Evolutionary conservation across 768 basidiomycete species (phyloP).

Genomic region (Porphyrellus cyaneotinctus): DNA sequence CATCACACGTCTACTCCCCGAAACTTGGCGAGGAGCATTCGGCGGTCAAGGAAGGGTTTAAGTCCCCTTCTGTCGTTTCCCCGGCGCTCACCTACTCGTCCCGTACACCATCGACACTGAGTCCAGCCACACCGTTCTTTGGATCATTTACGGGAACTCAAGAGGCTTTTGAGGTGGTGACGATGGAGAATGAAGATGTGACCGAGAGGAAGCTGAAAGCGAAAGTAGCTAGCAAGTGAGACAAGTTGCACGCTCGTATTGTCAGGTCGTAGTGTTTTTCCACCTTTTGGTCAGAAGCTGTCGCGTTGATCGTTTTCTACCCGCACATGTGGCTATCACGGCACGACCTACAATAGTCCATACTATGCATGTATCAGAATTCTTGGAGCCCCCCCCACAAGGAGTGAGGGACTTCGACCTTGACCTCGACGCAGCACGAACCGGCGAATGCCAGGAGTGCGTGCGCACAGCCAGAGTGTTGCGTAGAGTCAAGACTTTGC

Average conservation of each 20-base stretch:
- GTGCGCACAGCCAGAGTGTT: too few relatives aligned
- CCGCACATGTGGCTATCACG: conserved; percentile 3
- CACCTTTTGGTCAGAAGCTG: conserved; percentile 8
- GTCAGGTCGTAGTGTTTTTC: neutral
- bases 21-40: conserved; percentile 13
- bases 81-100: conserved; percentile 69
- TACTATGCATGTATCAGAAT: conserved; percentile 4
- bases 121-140: conserved; percentile 71
- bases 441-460: too few relatives aligned
- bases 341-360: neutral
- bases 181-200: conserved; percentile 20
- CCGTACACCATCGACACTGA: conserved; percentile 59
- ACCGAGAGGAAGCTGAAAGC: conserved; percentile 24
- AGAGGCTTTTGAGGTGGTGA: conserved; percentile 30
- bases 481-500: too few relatives aligned
- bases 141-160: conserved; percentile 43
- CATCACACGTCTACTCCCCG: conserved; percentile 14
- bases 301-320: conserved; percentile 9
- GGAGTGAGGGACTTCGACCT: too few relatives aligned
- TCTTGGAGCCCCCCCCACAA: neutral
- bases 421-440: too few relatives aligned
- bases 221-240: conserved; percentile 17
- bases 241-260: neutral
- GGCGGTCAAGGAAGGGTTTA: conserved; percentile 29
- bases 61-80: conserved; percentile 56